Evolutionary conservation across 202 grass and related monocot species (phyloP).

Genomic region (Bolboschoenoplectus hybrid): DNA sequence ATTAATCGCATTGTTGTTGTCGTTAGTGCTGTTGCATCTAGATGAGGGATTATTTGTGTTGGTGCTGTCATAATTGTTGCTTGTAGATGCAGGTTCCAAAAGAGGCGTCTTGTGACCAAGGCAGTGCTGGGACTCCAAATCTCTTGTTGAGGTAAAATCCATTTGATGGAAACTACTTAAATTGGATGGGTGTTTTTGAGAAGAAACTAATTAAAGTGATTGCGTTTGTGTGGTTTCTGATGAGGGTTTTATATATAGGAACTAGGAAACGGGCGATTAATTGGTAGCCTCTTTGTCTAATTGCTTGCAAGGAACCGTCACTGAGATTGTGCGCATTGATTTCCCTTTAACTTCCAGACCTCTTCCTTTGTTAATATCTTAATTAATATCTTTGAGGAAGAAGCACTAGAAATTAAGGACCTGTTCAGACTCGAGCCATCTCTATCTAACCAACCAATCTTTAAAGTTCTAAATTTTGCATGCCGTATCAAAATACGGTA

Average conservation of each 20-base stretch:
- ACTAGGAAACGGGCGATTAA: constrained; percentile 16
- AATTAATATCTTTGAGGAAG: no score
- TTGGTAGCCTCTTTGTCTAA: not conserved
- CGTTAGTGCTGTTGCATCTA: not conserved
- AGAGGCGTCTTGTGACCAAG: not conserved
- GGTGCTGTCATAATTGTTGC: not conserved
- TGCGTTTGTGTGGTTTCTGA: constrained; percentile 23
- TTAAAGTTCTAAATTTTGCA: no score
- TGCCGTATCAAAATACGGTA: no score
- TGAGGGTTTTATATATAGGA: constrained; percentile 31
- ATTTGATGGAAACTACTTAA: constrained; percentile 10
- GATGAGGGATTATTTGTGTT: not conserved
- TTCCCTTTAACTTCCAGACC: not conserved
- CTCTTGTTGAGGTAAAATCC: not conserved
- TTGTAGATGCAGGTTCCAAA: not conserved
- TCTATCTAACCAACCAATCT: no score
- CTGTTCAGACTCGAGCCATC: no score
- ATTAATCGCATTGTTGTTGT: not conserved
- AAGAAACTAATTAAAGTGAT: not conserved
- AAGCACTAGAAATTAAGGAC: no score
- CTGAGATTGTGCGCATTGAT: not conserved
- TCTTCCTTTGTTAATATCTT: not conserved
- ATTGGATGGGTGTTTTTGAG: not conserved
- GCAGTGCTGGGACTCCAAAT: constrained; percentile 31
- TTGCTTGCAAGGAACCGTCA: constrained; percentile 36